These are phyloP conservation scores for Parmelia sp. DNA, from an alignment of 495 filamentous ascomycete genomes.

Conservation along the genomic window DNA sequence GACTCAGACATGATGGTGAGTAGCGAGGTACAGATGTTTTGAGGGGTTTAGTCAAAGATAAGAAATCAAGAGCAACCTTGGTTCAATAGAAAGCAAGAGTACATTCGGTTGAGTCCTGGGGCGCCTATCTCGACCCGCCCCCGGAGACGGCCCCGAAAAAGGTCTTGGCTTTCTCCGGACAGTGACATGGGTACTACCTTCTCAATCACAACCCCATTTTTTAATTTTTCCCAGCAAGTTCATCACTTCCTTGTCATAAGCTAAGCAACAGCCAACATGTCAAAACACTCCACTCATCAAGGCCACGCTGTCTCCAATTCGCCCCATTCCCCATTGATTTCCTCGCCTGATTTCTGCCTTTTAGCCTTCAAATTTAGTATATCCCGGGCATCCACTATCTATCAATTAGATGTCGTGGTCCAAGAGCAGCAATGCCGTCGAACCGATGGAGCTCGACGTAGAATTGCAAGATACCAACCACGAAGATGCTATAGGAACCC, in stretches of 20 bases:
- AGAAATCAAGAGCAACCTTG: not conserved
- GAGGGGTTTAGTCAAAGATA: not conserved
- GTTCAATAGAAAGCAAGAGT: not conserved
- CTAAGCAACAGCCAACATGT: not conserved
- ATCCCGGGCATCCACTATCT: not conserved
- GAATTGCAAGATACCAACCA: not conserved
- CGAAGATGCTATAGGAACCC: not conserved
- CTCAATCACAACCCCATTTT: not conserved
- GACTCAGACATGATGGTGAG: not conserved
- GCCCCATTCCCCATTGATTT: not conserved
- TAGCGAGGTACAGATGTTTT: not conserved
- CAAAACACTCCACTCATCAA: not conserved
- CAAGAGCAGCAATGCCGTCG: not conserved
- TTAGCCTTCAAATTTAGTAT: not conserved
- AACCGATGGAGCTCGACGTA: not conserved
- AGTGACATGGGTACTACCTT: not conserved
- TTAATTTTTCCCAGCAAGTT: not conserved
- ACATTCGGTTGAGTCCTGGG: not conserved
- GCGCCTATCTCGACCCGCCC: not conserved
- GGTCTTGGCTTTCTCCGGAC: not conserved
- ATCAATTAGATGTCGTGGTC: not conserved
- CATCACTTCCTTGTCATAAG: not conserved
- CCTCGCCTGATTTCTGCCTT: not conserved
- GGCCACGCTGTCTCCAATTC: not conserved
- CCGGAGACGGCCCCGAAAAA: not conserved